Percentiles rank a stretch among this genome's conserved stretches.
phyloP scores from a whole-genome alignment of 345 rosid genomes.

The Iberis pinnata region DNA sequence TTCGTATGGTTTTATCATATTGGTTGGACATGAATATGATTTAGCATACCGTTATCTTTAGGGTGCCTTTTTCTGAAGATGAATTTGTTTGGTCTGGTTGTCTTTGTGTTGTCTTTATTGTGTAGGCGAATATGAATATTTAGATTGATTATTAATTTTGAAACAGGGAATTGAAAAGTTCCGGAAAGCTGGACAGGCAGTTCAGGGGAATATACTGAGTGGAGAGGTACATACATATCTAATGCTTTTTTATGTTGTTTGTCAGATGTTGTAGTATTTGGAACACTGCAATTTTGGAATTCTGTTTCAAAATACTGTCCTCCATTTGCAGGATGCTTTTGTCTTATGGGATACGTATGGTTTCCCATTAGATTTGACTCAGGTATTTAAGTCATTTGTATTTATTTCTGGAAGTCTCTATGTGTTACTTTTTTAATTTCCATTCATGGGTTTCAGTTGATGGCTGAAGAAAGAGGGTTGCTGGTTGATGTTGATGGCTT shows the following conservation, averaged over 20 bases:
- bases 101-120: not conserved
- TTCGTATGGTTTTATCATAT: not conserved
- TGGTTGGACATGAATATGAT: conserved; percentile 14
- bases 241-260: conserved; percentile 4
- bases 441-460: conserved; percentile 43
- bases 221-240: conserved; percentile 58
- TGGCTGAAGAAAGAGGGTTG: conserved; percentile 93
- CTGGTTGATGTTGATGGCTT: conserved; percentile 78
- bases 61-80: conserved; percentile 1
- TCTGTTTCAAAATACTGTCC: conserved; percentile 6
- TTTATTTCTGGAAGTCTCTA: conserved; percentile 2
- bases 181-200: conserved; percentile 80
- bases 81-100: conserved; percentile 4
- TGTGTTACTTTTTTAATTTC: conserved; percentile 12
- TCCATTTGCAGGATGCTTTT: conserved; percentile 76
- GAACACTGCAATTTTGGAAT: not conserved
- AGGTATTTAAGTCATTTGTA: conserved; percentile 41
- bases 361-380: conserved; percentile 91
- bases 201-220: conserved; percentile 61
- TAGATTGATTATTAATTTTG: conserved; percentile 18
- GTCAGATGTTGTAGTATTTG: conserved; percentile 1
- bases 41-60: conserved; percentile 1
- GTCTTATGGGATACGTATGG: conserved; percentile 96
- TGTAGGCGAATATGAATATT: conserved; percentile 10
- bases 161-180: conserved; percentile 89